Evolutionary conservation across 129 eudicot genomes (phyloP).

Genomic region (Silybum marianum): DNA sequence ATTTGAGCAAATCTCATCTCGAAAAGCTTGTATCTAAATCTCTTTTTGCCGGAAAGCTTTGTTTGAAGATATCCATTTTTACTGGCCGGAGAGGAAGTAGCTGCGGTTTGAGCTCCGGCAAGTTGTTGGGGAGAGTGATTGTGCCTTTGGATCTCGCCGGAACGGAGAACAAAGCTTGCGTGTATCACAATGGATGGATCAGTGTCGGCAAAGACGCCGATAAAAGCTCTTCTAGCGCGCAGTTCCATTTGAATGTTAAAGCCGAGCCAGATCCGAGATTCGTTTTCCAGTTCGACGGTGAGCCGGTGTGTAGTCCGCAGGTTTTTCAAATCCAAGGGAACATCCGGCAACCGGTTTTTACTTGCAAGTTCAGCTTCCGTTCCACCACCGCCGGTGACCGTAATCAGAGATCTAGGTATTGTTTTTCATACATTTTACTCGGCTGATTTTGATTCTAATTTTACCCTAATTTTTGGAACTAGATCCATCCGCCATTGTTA

Average conservation of each 20-base stretch:
- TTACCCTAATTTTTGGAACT: conserved; percentile 15
- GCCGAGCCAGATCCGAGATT: conserved; percentile 74
- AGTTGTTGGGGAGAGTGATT: conserved; percentile 48
- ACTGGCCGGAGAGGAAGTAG: conserved; percentile 53
- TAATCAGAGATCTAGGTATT: conserved; percentile 56
- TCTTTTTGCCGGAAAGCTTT: conserved; percentile 37
- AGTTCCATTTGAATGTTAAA: conserved; percentile 56
- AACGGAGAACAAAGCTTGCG: conserved; percentile 35
- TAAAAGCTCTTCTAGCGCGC: conserved; percentile 34
- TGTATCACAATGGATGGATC: conserved; percentile 65
- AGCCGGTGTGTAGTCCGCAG: conserved; percentile 76
- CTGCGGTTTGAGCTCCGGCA: conserved; percentile 56
- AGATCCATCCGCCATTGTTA: neutral
- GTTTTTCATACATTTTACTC: no score
- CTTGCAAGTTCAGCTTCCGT: conserved; percentile 67
- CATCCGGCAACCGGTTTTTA: conserved; percentile 65
- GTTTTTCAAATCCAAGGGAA: conserved; percentile 61
- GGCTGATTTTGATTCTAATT: neutral
- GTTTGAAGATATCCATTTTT: conserved; percentile 40
- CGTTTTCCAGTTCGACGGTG: conserved; percentile 77
- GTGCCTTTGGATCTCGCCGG: conserved; percentile 54
- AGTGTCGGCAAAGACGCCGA: conserved; percentile 36
- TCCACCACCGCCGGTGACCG: conserved; percentile 34
- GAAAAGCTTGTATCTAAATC: conserved; percentile 51
- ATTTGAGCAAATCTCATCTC: conserved; percentile 52